phyloP scores from a whole-genome alignment of 352 stramenopile genomes.

The Thalassiosira hispida region DNA sequence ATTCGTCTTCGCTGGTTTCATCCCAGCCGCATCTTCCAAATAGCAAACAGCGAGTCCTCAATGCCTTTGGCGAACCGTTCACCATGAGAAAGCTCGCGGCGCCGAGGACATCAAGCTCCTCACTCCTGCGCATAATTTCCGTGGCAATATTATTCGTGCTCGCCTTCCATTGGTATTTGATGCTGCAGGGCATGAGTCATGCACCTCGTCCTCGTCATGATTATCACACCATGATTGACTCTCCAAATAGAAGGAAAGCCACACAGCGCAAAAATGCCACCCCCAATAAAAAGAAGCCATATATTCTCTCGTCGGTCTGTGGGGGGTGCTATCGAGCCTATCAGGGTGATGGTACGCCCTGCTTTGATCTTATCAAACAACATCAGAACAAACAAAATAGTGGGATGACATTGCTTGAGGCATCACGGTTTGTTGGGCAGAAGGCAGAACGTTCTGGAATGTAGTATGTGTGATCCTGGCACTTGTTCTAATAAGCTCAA shows the following conservation, averaged over 20 bases:
- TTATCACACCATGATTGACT: no score
- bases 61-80: slow-evolving; percentile 46
- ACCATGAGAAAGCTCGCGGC: no score
- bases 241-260: no score
- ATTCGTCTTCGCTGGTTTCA: slow-evolving; percentile 10
- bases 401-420: not conserved
- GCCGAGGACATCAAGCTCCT: not conserved
- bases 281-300: not conserved
- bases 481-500: not conserved
- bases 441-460: not conserved
- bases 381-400: not conserved
- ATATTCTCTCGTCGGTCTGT: not conserved
- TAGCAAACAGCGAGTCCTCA: slow-evolving; percentile 37
- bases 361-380: not conserved
- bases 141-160: not conserved
- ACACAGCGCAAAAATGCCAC: no score
- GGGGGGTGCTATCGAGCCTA: not conserved
- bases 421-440: not conserved
- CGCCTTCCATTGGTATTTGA: not conserved
- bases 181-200: not conserved
- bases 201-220: not conserved
- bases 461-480: not conserved
- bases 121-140: not conserved
- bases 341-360: not conserved
- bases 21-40: slow-evolving; percentile 7